A percentile compares a stretch with the other conserved stretches of the same genome.
phyloP scores from a whole-genome alignment of 495 filamentous ascomycete species.

The Aspergillus ellipticus region DNA sequence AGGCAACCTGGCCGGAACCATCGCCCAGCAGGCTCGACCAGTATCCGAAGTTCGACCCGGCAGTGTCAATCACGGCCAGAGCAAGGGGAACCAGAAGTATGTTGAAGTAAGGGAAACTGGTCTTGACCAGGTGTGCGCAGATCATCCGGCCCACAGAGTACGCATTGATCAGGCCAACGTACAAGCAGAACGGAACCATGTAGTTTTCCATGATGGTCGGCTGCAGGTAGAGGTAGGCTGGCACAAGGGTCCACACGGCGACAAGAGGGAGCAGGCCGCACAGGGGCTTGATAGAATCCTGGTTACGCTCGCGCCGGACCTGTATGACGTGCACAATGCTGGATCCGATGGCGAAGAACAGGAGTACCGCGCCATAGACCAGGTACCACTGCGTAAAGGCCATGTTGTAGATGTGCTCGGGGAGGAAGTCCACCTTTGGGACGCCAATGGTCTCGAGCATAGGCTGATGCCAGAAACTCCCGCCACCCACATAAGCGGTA shows the following conservation, averaged over 20 bases:
- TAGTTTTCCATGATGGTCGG: conserved; percentile 77
- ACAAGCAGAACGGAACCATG: conserved; percentile 82
- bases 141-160: conserved; percentile 95
- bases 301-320: conserved; percentile 67
- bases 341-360: conserved; percentile 71
- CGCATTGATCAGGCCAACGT: conserved; percentile 82
- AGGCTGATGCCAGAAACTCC: conserved; percentile 85
- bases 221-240: conserved; percentile 76
- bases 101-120: conserved; percentile 84
- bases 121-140: conserved; percentile 81
- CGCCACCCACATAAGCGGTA: conserved; percentile 80
- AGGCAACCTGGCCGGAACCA: conserved; percentile 76
- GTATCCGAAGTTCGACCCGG: conserved; percentile 65
- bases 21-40: conserved; percentile 78
- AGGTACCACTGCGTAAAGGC: conserved; percentile 90
- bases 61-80: conserved; percentile 70
- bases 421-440: conserved; percentile 59
- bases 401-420: conserved; percentile 65
- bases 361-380: conserved; percentile 78
- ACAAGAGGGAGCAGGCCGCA: conserved; percentile 79
- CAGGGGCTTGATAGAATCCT: conserved; percentile 67
- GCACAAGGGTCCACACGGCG: conserved; percentile 67
- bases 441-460: conserved; percentile 72
- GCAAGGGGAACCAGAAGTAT: conserved; percentile 65
- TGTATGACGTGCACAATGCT: conserved; percentile 80